Evolutionary conservation across 257 asterid species (phyloP), one percentile per base, ranked within the genome.

Genomic region (Fraxinus pennsylvanica): DNA sequence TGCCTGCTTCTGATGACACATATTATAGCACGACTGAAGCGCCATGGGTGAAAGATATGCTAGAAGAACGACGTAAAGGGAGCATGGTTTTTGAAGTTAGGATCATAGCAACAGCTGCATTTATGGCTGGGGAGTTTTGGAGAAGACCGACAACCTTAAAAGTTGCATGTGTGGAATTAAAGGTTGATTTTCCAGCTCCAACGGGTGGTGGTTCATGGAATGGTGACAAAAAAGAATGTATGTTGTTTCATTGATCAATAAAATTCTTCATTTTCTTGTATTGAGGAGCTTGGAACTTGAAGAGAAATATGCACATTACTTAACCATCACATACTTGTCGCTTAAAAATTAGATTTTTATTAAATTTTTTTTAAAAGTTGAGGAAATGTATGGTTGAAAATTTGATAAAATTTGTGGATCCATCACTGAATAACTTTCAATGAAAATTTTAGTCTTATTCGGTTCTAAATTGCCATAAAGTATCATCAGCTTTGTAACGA

Each of bases 161-260:
- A 43, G 32, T 73, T n/a, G 27, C 14, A 5, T 82, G 85, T 61
- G 80, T 19, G 19, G 81, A 71, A 39, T 4, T 78, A 17, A 19
- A 43, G 74, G 77, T 77, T 15, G 27, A 72, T 2, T 81, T 81
- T 47, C 45, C 73, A 6, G 45, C 47, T 69, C 77, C 80, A 1
- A 71, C 72, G 4, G 78, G 78, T 14, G 81, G 65, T 0, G 84
- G 81, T 22, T 33, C 63, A 0, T 81, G 78, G 84, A 30, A 71
- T 54, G 75, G 72, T 27, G 70, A 3, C 25, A 67, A 47, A 35
- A 73, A 47, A 0, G 32, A 33, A 6, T 81, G 84, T 65, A 57
- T 43, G 29, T 13, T 74, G 10, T 75, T 9, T 38, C 21, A 17
- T 68, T 78, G 59, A 68, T 33, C 21, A 21, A 30, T 65, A 13